Conservation (phyloP, 2,329 filamentous ascomycete genomes). For the Stachybotrys chartarum region DNA sequence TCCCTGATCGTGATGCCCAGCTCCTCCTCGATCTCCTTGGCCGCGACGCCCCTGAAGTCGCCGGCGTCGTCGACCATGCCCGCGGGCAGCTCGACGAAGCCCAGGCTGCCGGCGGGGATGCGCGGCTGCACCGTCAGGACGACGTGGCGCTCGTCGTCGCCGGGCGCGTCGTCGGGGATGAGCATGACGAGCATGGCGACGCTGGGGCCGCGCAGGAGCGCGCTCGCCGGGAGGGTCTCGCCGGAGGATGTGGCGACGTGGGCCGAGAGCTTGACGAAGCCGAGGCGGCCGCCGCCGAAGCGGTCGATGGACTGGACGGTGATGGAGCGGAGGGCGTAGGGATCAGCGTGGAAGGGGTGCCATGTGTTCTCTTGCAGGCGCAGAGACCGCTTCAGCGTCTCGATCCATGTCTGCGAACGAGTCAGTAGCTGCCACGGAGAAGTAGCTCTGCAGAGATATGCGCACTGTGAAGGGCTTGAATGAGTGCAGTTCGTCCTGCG, state of each 20-base stretch:
- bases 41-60: constrained; percentile 49
- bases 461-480: constrained; percentile 45
- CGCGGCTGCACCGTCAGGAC: constrained; percentile 55
- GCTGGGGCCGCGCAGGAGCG: constrained; percentile 53
- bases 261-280: constrained; percentile 50
- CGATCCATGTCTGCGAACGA: constrained; percentile 38
- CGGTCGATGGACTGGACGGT: constrained; percentile 46
- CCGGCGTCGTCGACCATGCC: constrained; percentile 50
- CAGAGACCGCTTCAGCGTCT: constrained; percentile 38
- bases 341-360: constrained; percentile 47
- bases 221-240: constrained; percentile 43
- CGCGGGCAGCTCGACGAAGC: constrained; percentile 50
- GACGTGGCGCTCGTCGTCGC: constrained; percentile 42
- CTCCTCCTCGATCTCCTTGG: constrained; percentile 55
- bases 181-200: constrained; percentile 54
- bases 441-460: too few relatives aligned
- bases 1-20: constrained; percentile 45
- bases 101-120: constrained; percentile 45
- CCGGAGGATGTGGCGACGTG: constrained; percentile 37
- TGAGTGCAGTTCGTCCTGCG: constrained; percentile 33
- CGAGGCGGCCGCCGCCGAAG: constrained; percentile 39
- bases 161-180: constrained; percentile 39
- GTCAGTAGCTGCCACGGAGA: not conserved
- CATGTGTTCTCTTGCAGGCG: constrained; percentile 30
- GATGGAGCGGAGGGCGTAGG: constrained; percentile 44